Evolutionary conservation across 1,139 yeast species (phyloP).

Genomic region (Geotrichum europaeum): DNA sequence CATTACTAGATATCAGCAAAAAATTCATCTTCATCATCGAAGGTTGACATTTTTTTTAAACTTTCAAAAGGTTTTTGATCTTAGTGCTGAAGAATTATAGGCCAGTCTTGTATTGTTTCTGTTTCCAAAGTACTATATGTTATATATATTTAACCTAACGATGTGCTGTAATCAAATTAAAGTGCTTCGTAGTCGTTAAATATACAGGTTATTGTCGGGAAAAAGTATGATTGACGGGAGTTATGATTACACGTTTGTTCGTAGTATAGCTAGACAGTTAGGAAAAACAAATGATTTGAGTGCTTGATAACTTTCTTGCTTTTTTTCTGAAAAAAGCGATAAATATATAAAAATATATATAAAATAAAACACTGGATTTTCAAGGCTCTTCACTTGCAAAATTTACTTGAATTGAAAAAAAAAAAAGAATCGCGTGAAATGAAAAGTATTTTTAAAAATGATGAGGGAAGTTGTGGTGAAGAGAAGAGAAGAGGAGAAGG

Average conservation of each 20-base stretch:
- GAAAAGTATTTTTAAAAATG: neutral
- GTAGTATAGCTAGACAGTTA: neutral
- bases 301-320: neutral
- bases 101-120: neutral
- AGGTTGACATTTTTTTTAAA: constrained; percentile 44
- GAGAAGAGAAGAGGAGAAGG: neutral
- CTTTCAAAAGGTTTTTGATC: neutral
- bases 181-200: neutral
- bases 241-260: neutral
- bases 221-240: neutral
- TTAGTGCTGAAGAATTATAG: neutral
- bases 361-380: neutral
- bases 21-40: constrained; percentile 79
- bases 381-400: neutral
- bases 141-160: neutral
- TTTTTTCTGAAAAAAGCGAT: neutral
- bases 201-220: neutral
- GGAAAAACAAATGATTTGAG: neutral
- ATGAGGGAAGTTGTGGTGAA: neutral
- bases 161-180: neutral
- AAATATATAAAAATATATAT: no score
- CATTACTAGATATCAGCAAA: constrained; percentile 67
- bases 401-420: neutral
- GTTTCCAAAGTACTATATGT: neutral
- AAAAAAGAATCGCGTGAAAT: neutral